Conservation (phyloP, 2,329 filamentous ascomycete genomes). For the Periconia macrospinosa region DNA sequence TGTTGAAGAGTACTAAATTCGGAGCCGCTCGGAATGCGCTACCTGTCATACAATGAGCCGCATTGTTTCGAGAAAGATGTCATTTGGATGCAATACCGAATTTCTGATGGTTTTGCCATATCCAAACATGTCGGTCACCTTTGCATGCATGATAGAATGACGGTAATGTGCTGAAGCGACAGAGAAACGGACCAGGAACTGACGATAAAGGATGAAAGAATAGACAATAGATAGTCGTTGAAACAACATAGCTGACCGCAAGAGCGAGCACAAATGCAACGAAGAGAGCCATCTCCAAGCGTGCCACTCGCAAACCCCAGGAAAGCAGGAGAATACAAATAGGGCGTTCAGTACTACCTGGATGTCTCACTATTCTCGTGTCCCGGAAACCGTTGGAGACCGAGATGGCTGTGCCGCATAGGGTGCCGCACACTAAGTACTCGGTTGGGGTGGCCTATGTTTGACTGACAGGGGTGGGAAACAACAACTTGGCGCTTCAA, state of each 20-base stretch:
- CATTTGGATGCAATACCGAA: constrained; percentile 8
- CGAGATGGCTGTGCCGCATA: no score
- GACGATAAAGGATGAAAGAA: constrained; percentile 15
- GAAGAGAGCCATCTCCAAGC: not conserved
- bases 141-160: constrained; percentile 16
- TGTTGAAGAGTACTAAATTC: constrained; percentile 9
- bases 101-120: constrained; percentile 13
- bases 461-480: no score
- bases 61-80: not conserved
- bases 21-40: constrained; percentile 11
- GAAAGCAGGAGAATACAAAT: not conserved
- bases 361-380: no score
- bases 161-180: constrained; percentile 5
- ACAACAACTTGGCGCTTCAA: no score
- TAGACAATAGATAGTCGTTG: constrained; percentile 7
- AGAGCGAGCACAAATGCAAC: not conserved
- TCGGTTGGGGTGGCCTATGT: no score
- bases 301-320: not conserved
- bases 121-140: constrained; percentile 16
- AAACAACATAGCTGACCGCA: not conserved
- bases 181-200: constrained; percentile 8
- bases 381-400: no score
- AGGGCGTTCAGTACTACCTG: no score
- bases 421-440: no score
- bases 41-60: constrained; percentile 1